Conservation (phyloP, 805 yeast species). For the Wickerhamiella shivajii region DNA sequence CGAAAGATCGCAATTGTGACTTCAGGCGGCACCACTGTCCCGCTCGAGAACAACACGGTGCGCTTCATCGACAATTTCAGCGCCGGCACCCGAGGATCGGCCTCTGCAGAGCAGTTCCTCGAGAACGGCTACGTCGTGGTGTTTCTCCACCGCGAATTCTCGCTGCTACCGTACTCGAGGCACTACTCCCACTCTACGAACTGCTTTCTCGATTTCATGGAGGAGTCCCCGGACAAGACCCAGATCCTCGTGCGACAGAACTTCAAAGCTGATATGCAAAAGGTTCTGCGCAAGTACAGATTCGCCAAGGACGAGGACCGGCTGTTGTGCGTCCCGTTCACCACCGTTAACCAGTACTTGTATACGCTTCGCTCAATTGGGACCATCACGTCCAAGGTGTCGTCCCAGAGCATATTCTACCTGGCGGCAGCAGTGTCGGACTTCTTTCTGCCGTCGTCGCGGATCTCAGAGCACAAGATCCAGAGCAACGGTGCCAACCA, state of each 20-base stretch:
- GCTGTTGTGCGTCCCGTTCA: slow-evolving; percentile 68
- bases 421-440: slow-evolving; percentile 97
- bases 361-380: slow-evolving; percentile 66
- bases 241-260: slow-evolving; percentile 46
- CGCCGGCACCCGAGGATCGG: slow-evolving; percentile 96
- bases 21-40: slow-evolving; percentile 96
- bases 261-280: slow-evolving; percentile 46
- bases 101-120: slow-evolving; percentile 83
- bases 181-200: slow-evolving; percentile 70
- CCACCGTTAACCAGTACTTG: slow-evolving; percentile 87
- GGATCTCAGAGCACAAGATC: slow-evolving; percentile 86
- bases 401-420: slow-evolving; percentile 42
- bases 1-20: slow-evolving; percentile 67
- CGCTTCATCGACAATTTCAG: slow-evolving; percentile 92
- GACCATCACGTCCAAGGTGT: slow-evolving; percentile 40
- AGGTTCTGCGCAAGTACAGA: slow-evolving; percentile 35
- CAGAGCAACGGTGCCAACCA: slow-evolving; percentile 61
- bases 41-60: slow-evolving; percentile 91
- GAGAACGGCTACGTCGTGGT: slow-evolving; percentile 83
- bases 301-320: slow-evolving; percentile 36
- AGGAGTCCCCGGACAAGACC: slow-evolving; percentile 28
- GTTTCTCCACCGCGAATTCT: slow-evolving; percentile 82
- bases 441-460: slow-evolving; percentile 75
- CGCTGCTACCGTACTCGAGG: slow-evolving; percentile 82
- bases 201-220: slow-evolving; percentile 75